Conservation (phyloP, 805 yeast genomes). For the Blastobotrys parvus region DNA sequence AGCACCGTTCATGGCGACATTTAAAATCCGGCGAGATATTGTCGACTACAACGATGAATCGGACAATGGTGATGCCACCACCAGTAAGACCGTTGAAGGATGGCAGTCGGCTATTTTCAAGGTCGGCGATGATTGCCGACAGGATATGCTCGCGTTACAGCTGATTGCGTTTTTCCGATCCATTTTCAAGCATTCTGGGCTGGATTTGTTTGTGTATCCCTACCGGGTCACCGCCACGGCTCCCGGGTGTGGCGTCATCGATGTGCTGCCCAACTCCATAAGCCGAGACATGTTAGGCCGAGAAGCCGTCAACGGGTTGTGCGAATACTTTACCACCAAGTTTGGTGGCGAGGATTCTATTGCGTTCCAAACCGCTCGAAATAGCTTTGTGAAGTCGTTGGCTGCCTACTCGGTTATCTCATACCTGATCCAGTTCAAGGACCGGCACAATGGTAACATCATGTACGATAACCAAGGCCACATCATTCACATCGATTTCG, state of each 20-base stretch:
- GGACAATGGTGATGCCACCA: conserved; percentile 2
- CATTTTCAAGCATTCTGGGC: conserved; percentile 80
- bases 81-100: conserved; percentile 36
- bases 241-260: conserved; percentile 98
- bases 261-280: conserved; percentile 89
- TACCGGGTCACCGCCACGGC: conserved; percentile 96
- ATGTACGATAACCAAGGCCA: conserved; percentile 97
- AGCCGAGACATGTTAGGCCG: conserved; percentile 98
- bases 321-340: conserved; percentile 83
- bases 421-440: conserved; percentile 85
- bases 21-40: conserved; percentile 62
- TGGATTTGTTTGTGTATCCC: conserved; percentile 88
- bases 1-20: conserved; percentile 97
- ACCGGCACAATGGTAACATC: conserved; percentile 94
- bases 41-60: conserved; percentile 26
- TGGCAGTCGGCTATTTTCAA: conserved; percentile 97
- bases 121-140: conserved; percentile 98
- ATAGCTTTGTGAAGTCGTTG: conserved; percentile 84
- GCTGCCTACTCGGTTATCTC: conserved; percentile 92
- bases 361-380: conserved; percentile 85
- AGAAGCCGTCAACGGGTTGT: conserved; percentile 95
- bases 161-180: conserved; percentile 84
- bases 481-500: conserved; percentile 92
- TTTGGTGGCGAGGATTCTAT: conserved; percentile 91
- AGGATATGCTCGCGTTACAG: conserved; percentile 90